Evolutionary conservation across 139 green algal species (phyloP), one percentile per base, ranked within the genome.

Genomic region (Protoeuglena noctilucae): DNA sequence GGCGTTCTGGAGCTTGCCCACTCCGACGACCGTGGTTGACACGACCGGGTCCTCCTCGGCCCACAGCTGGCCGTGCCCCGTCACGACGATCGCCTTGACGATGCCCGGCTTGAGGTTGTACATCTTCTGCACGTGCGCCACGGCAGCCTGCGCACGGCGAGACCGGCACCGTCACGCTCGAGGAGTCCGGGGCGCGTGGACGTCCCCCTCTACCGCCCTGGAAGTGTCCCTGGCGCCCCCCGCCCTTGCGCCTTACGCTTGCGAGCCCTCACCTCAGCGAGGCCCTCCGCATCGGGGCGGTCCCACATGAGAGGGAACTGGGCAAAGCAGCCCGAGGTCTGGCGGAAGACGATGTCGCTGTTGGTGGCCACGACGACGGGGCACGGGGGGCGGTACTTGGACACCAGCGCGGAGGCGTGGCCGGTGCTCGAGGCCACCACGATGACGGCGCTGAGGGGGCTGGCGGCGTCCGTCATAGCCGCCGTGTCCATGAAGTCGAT

Each of bases 311-410:
- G 66, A 0, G 71, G 68, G 18, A 62, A 57, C 6, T 65, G 59
- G 4, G 60, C 72, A 55, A 69, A 80, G 2, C 45, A 57, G 7
- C 68, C 53, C 3, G 41, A 57, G 58, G 55, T 59, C 40, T 71
- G 64, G 2, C 67, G 54, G 50, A 78, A 60, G 47, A 78, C 66
- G 9, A 39, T 51, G 28, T 73, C 72, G 27, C 70, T 54, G 26
- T 62, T 65, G 39, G 58, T 65, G 2, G 69, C 49, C 45, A 67
- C 58, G 3, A 83, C 57, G 7, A 78, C 54, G 23, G 67, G 71
- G 54, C 67, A 77, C 18, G 68, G 66, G 23, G 54, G 40, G 26
- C 40, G 40, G 43, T 53, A 52, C 40, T 61, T 61, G 41, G 54
- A 16, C 23, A 52, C 23, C 41, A 61, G 14, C 23, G 16, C 24